Percentiles rank a stretch among this genome's conserved stretches.
phyloP scores from a whole-genome alignment of 2,329 filamentous ascomycete genomes.

The Xylaria sp. region DNA sequence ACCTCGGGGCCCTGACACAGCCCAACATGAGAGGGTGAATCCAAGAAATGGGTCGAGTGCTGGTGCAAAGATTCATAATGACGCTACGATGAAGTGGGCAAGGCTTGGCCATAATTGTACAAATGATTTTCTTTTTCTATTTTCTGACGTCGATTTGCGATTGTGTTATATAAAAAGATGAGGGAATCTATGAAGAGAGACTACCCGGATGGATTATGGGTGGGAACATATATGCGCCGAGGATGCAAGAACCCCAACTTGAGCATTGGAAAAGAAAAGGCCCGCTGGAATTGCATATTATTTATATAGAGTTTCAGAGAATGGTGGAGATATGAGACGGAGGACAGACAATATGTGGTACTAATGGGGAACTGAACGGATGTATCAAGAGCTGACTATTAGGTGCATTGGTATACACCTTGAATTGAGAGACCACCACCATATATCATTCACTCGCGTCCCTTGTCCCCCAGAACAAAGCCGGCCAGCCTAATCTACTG shows the following conservation, averaged over 20 bases:
- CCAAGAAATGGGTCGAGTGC: background rate
- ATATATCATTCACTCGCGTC: background rate
- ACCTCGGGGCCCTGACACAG: constrained; percentile 18
- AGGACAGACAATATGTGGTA: constrained; percentile 5
- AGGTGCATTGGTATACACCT: constrained; percentile 1
- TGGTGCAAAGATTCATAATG: constrained; percentile 15
- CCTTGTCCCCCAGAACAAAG: background rate
- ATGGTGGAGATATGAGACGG: background rate
- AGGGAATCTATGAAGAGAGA: background rate
- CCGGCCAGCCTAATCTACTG: background rate
- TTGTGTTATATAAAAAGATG: constrained; percentile 11
- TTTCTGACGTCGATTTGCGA: background rate
- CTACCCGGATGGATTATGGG: background rate
- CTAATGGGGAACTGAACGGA: constrained; percentile 7
- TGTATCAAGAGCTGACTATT: constrained; percentile 14
- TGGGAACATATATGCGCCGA: constrained; percentile 25
- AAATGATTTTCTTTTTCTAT: constrained; percentile 12
- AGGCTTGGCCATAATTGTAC: constrained; percentile 20
- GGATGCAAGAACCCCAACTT: background rate
- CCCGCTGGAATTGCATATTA: constrained; percentile 27
- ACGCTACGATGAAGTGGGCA: constrained; percentile 17
- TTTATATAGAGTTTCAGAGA: constrained; percentile 9
- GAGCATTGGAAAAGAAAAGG: background rate
- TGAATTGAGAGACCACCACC: constrained; percentile 8
- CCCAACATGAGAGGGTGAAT: background rate